phyloP scores from a whole-genome alignment of 2,329 filamentous ascomycete genomes.

The Alternaria arborescens region DNA sequence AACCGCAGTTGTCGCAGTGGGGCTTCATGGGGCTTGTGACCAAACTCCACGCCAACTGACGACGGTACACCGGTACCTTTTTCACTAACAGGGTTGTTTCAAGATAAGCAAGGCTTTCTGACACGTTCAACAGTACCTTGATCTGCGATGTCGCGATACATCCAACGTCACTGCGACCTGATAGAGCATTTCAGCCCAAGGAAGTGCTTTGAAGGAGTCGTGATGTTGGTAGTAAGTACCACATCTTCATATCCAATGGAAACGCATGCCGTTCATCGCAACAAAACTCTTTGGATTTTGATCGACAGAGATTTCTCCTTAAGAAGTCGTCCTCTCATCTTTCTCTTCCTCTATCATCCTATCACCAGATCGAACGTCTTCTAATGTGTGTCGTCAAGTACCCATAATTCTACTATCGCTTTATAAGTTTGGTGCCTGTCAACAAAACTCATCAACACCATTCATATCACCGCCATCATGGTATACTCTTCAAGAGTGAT shows the following conservation, averaged over 20 bases:
- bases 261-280: not conserved
- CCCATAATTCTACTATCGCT: not conserved
- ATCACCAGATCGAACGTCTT: not conserved
- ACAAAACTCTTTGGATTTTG: not conserved
- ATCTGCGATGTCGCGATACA: not conserved
- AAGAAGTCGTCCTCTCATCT: not conserved
- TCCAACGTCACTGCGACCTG: not conserved
- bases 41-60: not conserved
- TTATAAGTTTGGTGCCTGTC: not conserved
- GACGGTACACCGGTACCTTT: not conserved
- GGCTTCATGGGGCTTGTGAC: not conserved
- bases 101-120: not conserved
- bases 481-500: not conserved
- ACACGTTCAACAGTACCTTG: not conserved
- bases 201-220: not conserved
- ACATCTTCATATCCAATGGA: not conserved
- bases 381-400: not conserved
- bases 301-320: not conserved
- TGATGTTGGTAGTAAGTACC: not conserved
- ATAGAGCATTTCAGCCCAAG: not conserved
- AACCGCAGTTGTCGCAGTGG: not conserved
- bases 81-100: not conserved
- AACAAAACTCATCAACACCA: conserved; percentile 1
- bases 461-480: conserved; percentile 3
- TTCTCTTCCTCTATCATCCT: not conserved